phyloP scores from a whole-genome alignment of 495 filamentous ascomycete species.

The Podospora sp. region DNA sequence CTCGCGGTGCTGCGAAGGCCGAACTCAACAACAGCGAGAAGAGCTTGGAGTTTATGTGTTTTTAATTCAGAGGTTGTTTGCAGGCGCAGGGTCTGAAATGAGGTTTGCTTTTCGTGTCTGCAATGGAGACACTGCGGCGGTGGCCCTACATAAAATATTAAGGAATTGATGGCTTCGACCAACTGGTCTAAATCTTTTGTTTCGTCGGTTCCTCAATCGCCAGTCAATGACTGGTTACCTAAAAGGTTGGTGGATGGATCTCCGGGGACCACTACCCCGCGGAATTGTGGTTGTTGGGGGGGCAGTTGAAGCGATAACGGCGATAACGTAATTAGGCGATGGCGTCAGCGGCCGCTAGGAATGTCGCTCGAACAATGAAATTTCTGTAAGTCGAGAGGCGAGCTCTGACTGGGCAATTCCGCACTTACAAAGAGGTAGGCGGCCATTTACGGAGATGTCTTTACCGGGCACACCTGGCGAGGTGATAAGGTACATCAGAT shows the following conservation, averaged over 20 bases:
- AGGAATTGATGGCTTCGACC: background rate
- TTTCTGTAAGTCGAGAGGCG: constrained; percentile 28
- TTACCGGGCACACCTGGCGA: constrained; percentile 6
- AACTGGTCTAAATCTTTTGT: background rate
- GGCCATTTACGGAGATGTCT: constrained; percentile 25
- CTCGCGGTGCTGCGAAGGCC: background rate
- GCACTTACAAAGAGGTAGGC: constrained; percentile 21
- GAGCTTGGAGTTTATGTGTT: background rate
- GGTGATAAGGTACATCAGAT: background rate
- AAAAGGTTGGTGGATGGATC: background rate
- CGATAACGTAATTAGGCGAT: constrained; percentile 26
- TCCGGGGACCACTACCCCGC: constrained; percentile 23
- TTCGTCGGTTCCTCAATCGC: background rate
- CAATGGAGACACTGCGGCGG: background rate
- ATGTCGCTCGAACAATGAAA: constrained; percentile 17
- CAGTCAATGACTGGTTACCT: background rate
- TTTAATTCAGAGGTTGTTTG: background rate
- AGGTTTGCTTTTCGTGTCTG: background rate
- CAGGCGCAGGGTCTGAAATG: background rate
- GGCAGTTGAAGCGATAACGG: constrained; percentile 9
- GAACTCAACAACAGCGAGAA: background rate
- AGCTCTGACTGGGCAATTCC: constrained; percentile 24
- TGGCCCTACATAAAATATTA: background rate
- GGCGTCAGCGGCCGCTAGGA: constrained; percentile 37
- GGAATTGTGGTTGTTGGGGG: constrained; percentile 18